Evolutionary conservation across 2,329 filamentous ascomycete genomes (phyloP).

Genomic region (Exophiala viscosa): DNA sequence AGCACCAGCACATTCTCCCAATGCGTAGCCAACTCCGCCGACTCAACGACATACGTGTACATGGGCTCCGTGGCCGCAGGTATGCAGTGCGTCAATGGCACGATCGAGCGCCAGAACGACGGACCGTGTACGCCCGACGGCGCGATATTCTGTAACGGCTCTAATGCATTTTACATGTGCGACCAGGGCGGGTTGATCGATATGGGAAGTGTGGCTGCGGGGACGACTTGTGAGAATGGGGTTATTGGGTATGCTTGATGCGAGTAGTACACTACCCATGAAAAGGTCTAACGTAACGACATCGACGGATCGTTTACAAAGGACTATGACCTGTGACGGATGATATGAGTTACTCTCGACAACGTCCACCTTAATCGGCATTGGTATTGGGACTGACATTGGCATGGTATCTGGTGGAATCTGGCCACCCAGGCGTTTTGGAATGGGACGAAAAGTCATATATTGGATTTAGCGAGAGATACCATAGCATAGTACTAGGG

Average conservation of each 20-base stretch:
- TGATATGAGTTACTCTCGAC: background rate
- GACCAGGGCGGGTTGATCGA: constrained; percentile 28
- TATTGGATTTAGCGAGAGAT: too few species aligned
- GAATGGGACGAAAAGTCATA: too few species aligned
- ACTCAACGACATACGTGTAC: constrained; percentile 18
- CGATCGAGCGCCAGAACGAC: constrained; percentile 20
- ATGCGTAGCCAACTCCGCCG: constrained; percentile 30
- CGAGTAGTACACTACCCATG: background rate
- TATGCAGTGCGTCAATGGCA: constrained; percentile 23
- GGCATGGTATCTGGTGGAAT: background rate
- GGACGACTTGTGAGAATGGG: constrained; percentile 32
- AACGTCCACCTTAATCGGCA: background rate
- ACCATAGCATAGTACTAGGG: too few species aligned
- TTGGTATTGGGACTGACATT: background rate
- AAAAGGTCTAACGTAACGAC: too few species aligned
- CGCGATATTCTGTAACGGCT: constrained; percentile 19
- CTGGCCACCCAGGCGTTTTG: too few species aligned
- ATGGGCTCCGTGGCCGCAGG: constrained; percentile 25
- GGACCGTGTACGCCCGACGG: constrained; percentile 22
- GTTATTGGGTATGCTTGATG: constrained; percentile 15
- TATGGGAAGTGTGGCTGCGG: constrained; percentile 40
- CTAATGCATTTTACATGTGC: constrained; percentile 21
- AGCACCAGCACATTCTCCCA: constrained; percentile 35
- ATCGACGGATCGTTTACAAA: too few species aligned
- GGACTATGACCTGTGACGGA: too few species aligned